Evolutionary conservation across 1,139 yeast genomes (phyloP), one percentile per base, ranked within the genome.

Genomic region (Kurtzmaniella quercitrusa): DNA sequence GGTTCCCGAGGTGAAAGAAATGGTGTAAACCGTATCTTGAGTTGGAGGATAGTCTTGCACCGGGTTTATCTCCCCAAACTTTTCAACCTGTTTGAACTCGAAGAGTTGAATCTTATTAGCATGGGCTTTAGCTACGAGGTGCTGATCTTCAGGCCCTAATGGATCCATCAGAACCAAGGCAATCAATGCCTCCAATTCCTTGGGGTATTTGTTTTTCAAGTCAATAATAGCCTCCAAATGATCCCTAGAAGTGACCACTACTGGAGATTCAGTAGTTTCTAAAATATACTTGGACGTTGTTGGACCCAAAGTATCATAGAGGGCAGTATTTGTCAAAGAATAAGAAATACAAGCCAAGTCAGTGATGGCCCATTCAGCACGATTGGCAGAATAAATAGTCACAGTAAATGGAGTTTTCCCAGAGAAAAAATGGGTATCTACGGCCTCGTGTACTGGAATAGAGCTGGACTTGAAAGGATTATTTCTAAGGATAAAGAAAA

Each of bases 291-390:
- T 70, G 2, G 85, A 73, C 6, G 88, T 71, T 27, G 70, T 73
- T 1, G 81, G 74, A 1, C 88, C 88, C 54, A 82, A 63, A 2
- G 87, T 80, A 50, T 82, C 84, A 58, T 82, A 82, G 43, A 82
- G 62, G 2, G 86, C 77, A n/a, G 85, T 82, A 49, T 72, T 71
- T 34, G 80, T 64, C 46, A 82, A 56, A 18, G 75, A 65, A 56
- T 72, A 77, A 12, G 75, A 62, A 38, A 72, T 69, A 51, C 82
- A 74, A 0, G 85, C 85, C 50, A 79, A 59, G 54, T 82, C 85
- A n/a, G 84, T 58, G 23, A 81, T 55, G 6, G 70, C 63, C 88
- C 88, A 82, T 54, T 82, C 84, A 7, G 71, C 64, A 45, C 79
- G 62, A 57, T 82, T 82, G 42, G 76, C 72, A 14, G 84, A 73